Evolutionary conservation across 306 rosid species (phyloP).

Genomic region (Hippophae tibetana): DNA sequence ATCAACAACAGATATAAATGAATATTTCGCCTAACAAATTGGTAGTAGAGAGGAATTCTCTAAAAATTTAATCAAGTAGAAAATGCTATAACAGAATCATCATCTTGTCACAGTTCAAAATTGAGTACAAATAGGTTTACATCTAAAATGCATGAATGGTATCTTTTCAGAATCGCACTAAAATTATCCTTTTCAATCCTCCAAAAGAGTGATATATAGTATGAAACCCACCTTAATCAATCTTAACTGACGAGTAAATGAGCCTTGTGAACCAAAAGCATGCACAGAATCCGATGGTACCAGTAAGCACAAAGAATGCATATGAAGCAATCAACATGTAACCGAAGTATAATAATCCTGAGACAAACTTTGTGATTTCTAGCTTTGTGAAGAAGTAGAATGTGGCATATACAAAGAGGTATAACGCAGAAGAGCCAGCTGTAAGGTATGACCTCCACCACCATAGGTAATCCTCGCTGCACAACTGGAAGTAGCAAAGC

Average conservation of each 20-base stretch:
- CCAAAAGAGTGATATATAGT: conserved; percentile 20
- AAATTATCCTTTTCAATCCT: conserved; percentile 26
- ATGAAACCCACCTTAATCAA: conserved; percentile 44
- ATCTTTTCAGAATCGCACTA: conserved; percentile 55
- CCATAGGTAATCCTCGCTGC: conserved; percentile 98
- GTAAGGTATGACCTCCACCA: conserved; percentile 99
- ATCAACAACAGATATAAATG: background rate
- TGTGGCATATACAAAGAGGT: conserved; percentile 88
- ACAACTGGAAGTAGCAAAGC: conserved; percentile 96
- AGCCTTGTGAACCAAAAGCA: conserved; percentile 98
- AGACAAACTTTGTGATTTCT: conserved; percentile 88
- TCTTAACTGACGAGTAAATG: conserved; percentile 96
- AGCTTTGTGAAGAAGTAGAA: conserved; percentile 99
- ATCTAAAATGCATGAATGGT: conserved; percentile 35
- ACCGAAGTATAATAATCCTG: conserved; percentile 76
- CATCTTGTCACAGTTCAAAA: conserved; percentile 49
- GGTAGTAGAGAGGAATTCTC: background rate
- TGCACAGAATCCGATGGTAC: conserved; percentile 90
- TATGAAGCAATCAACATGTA: conserved; percentile 94
- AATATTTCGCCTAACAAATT: background rate
- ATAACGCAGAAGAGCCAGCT: conserved; percentile 84
- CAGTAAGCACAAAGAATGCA: conserved; percentile 90
- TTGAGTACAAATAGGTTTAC: conserved; percentile 64
- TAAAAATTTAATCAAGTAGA: conserved; percentile 28
- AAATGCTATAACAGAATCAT: conserved; percentile 47